A percentile compares a stretch with the other conserved stretches of the same genome.
These are phyloP conservation scores for Coleophoma crateriformis DNA, from an alignment of 2,329 filamentous ascomycete genomes.

Conservation along the genomic window DNA sequence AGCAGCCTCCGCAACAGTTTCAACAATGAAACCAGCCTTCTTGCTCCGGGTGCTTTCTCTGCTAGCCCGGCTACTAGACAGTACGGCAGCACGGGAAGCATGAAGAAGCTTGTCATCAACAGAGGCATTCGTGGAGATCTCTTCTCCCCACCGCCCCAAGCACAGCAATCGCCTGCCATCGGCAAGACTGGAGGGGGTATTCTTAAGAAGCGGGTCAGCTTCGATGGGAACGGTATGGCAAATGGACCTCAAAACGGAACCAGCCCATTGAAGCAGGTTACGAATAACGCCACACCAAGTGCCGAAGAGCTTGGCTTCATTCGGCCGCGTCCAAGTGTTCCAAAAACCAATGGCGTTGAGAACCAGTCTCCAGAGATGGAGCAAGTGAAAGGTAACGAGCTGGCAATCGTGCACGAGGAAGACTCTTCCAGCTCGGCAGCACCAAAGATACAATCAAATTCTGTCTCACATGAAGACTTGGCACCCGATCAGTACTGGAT, in stretches of 20 bases:
- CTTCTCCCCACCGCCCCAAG: conserved; percentile 47
- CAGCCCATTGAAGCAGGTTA: conserved; percentile 25
- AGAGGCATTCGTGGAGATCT: conserved; percentile 73
- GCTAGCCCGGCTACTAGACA: conserved; percentile 57
- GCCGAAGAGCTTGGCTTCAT: conserved; percentile 55
- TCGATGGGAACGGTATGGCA: conserved; percentile 61
- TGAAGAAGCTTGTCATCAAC: conserved; percentile 93
- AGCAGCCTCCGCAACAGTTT: conserved; percentile 81
- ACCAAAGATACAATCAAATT: conserved; percentile 1
- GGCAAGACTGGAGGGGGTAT: conserved; percentile 41
- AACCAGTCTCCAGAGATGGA: conserved; percentile 57
- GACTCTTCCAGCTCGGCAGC: conserved; percentile 31
- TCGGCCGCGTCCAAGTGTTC: conserved; percentile 41
- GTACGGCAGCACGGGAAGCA: conserved; percentile 61
- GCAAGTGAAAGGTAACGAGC: conserved; percentile 67
- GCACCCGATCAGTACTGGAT: conserved; percentile 79
- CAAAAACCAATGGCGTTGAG: conserved; percentile 39
- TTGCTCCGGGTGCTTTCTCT: conserved; percentile 81
- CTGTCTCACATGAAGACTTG: conserved; percentile 13
- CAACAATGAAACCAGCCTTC: conserved; percentile 77
- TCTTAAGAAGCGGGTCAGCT: conserved; percentile 84
- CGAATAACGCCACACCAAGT: conserved; percentile 41
- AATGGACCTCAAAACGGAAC: conserved; percentile 36
- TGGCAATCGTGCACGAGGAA: conserved; percentile 75
- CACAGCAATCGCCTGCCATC: conserved; percentile 25